Evolutionary conservation across 2,329 filamentous ascomycete species (phyloP).

Genomic region (Sporothrix dimorphospora): DNA sequence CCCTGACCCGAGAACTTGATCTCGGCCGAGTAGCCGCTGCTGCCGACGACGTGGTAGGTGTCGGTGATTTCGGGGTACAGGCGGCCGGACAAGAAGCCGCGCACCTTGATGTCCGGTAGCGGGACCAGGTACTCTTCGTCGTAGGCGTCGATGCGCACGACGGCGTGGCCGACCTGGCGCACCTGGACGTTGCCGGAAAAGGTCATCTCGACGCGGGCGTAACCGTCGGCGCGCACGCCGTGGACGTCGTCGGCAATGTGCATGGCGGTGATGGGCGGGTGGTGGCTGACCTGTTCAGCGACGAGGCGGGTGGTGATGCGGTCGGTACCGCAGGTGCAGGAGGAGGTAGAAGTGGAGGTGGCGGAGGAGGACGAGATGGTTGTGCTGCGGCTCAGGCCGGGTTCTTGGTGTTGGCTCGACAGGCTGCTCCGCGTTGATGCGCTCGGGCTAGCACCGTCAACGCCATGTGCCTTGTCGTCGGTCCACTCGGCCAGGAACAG

Average conservation of each 20-base stretch:
- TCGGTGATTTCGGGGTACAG: slow-evolving; percentile 54
- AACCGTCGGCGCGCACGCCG: slow-evolving; percentile 53
- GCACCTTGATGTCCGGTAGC: slow-evolving; percentile 52
- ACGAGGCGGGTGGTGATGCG: slow-evolving; percentile 40
- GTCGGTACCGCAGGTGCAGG: slow-evolving; percentile 6
- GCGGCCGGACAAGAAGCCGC: slow-evolving; percentile 51
- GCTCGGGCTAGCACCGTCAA: slow-evolving; percentile 18
- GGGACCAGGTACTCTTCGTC: slow-evolving; percentile 55
- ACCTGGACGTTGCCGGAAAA: slow-evolving; percentile 55
- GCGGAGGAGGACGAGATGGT: background rate
- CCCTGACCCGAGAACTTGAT: slow-evolving; percentile 53
- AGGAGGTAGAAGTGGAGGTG: background rate
- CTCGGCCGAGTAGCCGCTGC: slow-evolving; percentile 50
- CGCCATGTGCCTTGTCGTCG: slow-evolving; percentile 36
- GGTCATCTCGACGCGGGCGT: slow-evolving; percentile 56
- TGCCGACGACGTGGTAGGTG: slow-evolving; percentile 51
- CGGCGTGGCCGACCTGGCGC: slow-evolving; percentile 54
- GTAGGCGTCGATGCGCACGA: slow-evolving; percentile 53
- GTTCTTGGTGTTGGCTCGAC: background rate
- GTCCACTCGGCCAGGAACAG: slow-evolving; percentile 50
- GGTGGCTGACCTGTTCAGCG: slow-evolving; percentile 57
- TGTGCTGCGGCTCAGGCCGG: slow-evolving; percentile 15
- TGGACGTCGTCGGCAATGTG: slow-evolving; percentile 48
- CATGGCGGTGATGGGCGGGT: slow-evolving; percentile 58
- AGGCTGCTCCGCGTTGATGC: slow-evolving; percentile 32